Evolutionary conservation across 148 eudicot genomes (phyloP).

Genomic region (Amaranthus hypochondriacus): DNA sequence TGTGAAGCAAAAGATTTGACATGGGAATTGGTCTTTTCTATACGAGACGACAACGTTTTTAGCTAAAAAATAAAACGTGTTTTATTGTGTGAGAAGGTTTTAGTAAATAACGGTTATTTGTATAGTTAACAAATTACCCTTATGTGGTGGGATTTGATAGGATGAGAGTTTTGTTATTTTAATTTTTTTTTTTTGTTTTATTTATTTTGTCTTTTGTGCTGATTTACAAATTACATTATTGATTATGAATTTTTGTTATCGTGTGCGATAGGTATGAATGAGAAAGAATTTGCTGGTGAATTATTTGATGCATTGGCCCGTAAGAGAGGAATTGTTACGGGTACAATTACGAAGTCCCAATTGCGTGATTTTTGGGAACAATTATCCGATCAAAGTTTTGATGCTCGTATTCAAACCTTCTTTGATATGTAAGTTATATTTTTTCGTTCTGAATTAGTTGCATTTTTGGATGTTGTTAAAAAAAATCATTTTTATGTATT

Average conservation of each 20-base stretch:
- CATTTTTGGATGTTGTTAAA: too few species aligned
- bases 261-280: slow-evolving; percentile 41
- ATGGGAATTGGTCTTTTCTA: neutral
- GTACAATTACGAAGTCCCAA: slow-evolving; percentile 34
- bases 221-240: too few species aligned
- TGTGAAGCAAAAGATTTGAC: too few species aligned
- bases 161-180: too few species aligned
- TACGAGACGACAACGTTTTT: neutral
- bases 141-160: too few species aligned
- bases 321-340: slow-evolving; percentile 34
- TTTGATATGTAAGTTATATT: slow-evolving; percentile 42
- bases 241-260: too few species aligned
- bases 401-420: slow-evolving; percentile 57
- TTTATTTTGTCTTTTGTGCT: too few species aligned
- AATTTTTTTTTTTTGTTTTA: too few species aligned
- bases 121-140: too few species aligned
- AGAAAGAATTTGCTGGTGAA: slow-evolving; percentile 46
- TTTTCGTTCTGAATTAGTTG: too few species aligned
- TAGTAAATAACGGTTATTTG: too few species aligned
- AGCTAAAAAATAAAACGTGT: neutral
- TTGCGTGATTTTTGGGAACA: slow-evolving; percentile 52
- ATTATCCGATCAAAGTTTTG: slow-evolving; percentile 46
- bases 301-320: slow-evolving; percentile 51
- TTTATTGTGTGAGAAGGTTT: neutral
- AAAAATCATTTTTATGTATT: too few species aligned